Base-by-base conservation (phyloP, 2,329 filamentous ascomycete genomes). In the Claviceps maximensis region DNA sequence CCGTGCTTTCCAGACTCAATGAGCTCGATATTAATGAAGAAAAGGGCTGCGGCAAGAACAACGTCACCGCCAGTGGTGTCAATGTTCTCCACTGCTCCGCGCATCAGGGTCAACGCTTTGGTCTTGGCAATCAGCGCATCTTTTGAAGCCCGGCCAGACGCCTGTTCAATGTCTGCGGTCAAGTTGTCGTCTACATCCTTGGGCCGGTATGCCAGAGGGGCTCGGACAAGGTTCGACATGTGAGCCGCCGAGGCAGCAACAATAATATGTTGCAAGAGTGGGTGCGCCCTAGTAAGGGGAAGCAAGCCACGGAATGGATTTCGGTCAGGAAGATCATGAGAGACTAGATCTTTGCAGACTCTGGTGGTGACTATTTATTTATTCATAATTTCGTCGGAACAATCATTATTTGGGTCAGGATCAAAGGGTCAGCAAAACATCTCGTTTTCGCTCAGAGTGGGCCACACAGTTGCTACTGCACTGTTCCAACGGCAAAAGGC, bases 261-360 rank as follows among this genome's bases (percentile, higher is more conserved):
- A 51, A 76, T 68, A 56, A 76, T 71, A 57, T 75, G 68, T 48
- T 70, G 69, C 33, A 77, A 60, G 23, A 74, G 66, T 45, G 70
- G 68, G 42, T 73, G 69, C 12, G 61, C 59, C 36, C 62, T 64
- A 23, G 71, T 69, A 50, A 75, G 60, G 9, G 72, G 67, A 49
- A 76, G 61, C 31, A 76, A 65, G 49, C 58, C 64, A 55, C 72
- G 72, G 58, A 75, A 76, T 7, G 73, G 73, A 59, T 77, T 77
- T 51, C 58, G 60, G 10, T 70, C 66, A 15, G 67, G 66, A 48
- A 70, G 58, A 61, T 76, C 74, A 51, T 69, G 66, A 27, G 72
- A 70, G 52, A 76, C 73, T 44, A 81, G 68, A 58, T 79, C 77
- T 60, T 67, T 71, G 64, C 76, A 80, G 49, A 82, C 66, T 41